Evolutionary conservation across 2,329 filamentous ascomycete genomes (phyloP).

Genomic region (Apiospora koreana): DNA sequence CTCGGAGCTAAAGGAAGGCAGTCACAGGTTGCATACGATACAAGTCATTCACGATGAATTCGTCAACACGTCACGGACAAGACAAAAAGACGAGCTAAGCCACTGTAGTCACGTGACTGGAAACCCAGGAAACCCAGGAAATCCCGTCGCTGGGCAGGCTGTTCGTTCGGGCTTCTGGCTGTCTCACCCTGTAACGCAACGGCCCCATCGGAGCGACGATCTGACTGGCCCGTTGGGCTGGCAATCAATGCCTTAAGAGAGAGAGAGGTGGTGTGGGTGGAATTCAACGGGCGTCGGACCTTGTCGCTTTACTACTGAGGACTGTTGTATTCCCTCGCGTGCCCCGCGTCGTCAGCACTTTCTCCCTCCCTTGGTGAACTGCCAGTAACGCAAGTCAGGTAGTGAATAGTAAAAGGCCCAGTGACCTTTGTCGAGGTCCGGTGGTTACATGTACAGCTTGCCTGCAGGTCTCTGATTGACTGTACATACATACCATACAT

Average conservation of each 20-base stretch:
- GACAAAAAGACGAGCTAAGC: background rate
- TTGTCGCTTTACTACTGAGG: too few species aligned
- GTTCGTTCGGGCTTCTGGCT: background rate
- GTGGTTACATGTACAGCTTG: conserved; percentile 6
- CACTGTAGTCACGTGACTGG: background rate
- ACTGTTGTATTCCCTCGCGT: background rate
- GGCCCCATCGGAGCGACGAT: background rate
- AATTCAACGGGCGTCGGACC: background rate
- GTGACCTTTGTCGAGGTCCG: background rate
- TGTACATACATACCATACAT: conserved; percentile 2
- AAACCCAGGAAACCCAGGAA: background rate
- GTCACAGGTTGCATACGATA: background rate
- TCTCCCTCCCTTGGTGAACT: too few species aligned
- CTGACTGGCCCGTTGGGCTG: background rate
- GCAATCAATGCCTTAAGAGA: background rate
- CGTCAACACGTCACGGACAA: conserved; percentile 1
- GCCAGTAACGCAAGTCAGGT: background rate
- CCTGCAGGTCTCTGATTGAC: conserved; percentile 7
- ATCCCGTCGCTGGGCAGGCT: background rate
- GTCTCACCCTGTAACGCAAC: conserved; percentile 5
- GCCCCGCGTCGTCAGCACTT: background rate
- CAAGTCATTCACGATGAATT: background rate
- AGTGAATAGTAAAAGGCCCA: too few species aligned
- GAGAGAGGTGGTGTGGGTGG: background rate
- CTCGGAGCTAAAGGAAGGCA: background rate